Conservation (phyloP, 2,329 filamentous ascomycete genomes). For the Phoma sp. region DNA sequence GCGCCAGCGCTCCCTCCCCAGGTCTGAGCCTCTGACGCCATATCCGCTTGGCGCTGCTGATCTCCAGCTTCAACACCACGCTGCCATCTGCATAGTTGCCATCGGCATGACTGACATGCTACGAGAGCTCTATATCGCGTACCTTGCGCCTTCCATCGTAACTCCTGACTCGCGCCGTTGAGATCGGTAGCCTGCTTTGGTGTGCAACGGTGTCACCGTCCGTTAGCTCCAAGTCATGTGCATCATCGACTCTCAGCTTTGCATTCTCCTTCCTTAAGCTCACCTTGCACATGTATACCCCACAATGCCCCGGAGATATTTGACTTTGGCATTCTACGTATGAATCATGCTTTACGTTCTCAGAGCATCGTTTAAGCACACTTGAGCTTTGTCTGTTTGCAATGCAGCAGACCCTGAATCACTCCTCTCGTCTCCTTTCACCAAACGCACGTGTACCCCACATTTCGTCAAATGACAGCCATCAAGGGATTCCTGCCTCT, state of each 20-base stretch:
- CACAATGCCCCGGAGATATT: neutral
- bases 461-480: neutral
- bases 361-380: no score
- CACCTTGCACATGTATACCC: neutral
- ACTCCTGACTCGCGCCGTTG: neutral
- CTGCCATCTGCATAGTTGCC: neutral
- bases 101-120: no score
- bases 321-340: neutral
- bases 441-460: slow-evolving; percentile 5
- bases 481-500: neutral
- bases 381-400: neutral
- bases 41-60: slow-evolving; percentile 3
- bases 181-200: neutral
- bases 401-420: neutral
- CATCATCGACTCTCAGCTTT: neutral
- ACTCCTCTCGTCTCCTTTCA: neutral
- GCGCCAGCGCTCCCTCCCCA: slow-evolving; percentile 2
- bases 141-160: neutral
- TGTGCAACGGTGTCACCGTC: neutral
- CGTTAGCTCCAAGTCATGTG: neutral
- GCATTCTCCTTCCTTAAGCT: neutral
- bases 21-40: slow-evolving; percentile 16
- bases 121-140: neutral
- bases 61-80: neutral
- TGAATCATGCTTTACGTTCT: neutral